Evolutionary conservation across 768 basidiomycete species (phyloP).

Genomic region (Phlebiopsis flavidoalba): DNA sequence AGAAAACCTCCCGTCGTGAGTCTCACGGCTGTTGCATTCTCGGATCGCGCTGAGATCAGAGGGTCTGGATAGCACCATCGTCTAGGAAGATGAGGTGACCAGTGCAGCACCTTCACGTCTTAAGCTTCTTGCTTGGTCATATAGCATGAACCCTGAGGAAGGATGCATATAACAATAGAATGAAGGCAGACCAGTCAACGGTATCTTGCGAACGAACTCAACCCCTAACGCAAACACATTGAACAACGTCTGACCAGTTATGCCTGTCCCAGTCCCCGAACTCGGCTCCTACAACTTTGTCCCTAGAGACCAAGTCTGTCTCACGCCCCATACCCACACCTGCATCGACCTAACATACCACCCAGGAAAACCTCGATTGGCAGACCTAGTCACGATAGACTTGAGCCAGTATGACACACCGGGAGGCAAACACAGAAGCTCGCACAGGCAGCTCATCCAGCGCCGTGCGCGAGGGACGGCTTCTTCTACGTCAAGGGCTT

Average conservation of each 20-base stretch:
- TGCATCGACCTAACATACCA: background rate
- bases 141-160: background rate
- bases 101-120: background rate
- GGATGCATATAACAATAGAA: background rate
- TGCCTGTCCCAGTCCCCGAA: conserved; percentile 34
- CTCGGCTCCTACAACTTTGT: conserved; percentile 36
- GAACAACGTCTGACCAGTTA: conserved; percentile 6
- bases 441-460: conserved; percentile 32
- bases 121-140: conserved; percentile 1
- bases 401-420: conserved; percentile 34
- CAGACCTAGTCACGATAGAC: conserved; percentile 43
- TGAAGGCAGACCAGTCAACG: background rate
- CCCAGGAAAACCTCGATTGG: conserved; percentile 43
- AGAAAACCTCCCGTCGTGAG: background rate
- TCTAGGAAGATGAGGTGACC: conserved; percentile 8
- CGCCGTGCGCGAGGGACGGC: conserved; percentile 42
- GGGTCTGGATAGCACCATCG: conserved; percentile 8
- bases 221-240: background rate
- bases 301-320: conserved; percentile 32
- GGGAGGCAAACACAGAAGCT: conserved; percentile 23
- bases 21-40: background rate
- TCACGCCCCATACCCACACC: background rate
- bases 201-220: background rate
- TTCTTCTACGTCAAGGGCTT: conserved; percentile 49
- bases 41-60: conserved; percentile 6